A percentile compares a stretch with the other conserved stretches of the same genome.
Evolutionary conservation across 2,329 filamentous ascomycete genomes (phyloP).

Genomic region (Didymella segeticola): DNA sequence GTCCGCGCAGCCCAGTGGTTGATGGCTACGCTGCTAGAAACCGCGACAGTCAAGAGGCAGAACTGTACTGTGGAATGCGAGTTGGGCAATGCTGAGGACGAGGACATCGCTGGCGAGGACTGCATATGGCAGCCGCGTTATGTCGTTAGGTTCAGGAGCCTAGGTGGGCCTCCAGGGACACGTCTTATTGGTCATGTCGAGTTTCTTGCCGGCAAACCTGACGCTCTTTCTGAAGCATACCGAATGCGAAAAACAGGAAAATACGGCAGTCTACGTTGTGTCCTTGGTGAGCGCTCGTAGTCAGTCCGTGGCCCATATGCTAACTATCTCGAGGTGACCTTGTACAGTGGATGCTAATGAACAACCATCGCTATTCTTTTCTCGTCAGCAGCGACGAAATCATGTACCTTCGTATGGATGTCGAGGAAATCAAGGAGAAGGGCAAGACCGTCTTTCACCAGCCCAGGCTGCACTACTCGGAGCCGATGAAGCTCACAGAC

Average conservation of each 20-base stretch:
- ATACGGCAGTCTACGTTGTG: constrained; percentile 30
- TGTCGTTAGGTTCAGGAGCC: constrained; percentile 12
- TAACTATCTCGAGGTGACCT: constrained; percentile 22
- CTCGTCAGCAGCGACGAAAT: constrained; percentile 27
- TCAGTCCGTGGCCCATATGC: background rate
- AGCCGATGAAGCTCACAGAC: constrained; percentile 21
- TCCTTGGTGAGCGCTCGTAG: constrained; percentile 19
- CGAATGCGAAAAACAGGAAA: constrained; percentile 5
- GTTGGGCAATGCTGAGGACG: background rate
- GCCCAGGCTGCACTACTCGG: constrained; percentile 21
- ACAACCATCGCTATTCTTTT: constrained; percentile 25
- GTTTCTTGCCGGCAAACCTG: constrained; percentile 23
- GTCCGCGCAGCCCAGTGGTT: constrained; percentile 5
- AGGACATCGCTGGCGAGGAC: constrained; percentile 16
- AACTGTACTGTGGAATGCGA: background rate
- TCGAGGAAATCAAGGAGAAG: background rate
- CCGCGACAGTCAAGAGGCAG: background rate
- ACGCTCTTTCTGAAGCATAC: constrained; percentile 22
- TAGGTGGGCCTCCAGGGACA: background rate
- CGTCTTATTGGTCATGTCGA: constrained; percentile 28
- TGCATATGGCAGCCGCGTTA: constrained; percentile 17
- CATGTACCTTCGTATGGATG: constrained; percentile 23
- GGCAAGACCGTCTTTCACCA: constrained; percentile 7
- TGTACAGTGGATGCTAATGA: constrained; percentile 27
- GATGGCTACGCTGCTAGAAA: constrained; percentile 13